phyloP scores from a whole-genome alignment of 768 basidiomycete species.

The Podaxis rugospora region DNA sequence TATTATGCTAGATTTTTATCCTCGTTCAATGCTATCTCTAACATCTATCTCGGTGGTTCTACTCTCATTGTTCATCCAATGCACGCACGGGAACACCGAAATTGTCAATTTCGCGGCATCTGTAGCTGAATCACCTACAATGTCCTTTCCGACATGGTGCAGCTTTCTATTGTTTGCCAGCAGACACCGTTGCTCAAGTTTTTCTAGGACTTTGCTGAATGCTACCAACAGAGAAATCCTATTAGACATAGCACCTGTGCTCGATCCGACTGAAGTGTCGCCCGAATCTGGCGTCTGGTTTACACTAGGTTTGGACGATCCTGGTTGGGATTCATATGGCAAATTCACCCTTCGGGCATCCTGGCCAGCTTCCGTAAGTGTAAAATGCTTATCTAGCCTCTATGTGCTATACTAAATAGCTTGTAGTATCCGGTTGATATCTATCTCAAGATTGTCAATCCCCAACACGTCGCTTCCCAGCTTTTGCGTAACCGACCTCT shows the following conservation, averaged over 20 bases:
- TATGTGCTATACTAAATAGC: not conserved
- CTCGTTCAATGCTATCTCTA: not conserved
- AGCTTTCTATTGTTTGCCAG: slow-evolving; percentile 11
- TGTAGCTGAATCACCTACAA: slow-evolving; percentile 16
- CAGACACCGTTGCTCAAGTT: not conserved
- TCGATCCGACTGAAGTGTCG: slow-evolving; percentile 15
- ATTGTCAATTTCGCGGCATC: slow-evolving; percentile 52
- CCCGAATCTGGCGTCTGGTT: slow-evolving; percentile 45
- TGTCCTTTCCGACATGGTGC: slow-evolving; percentile 24
- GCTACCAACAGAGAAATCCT: slow-evolving; percentile 27
- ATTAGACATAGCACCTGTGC: slow-evolving; percentile 24
- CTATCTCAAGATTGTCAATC: slow-evolving; percentile 24
- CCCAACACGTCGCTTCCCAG: slow-evolving; percentile 21
- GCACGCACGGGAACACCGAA: slow-evolving; percentile 55
- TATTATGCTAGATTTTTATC: not conserved
- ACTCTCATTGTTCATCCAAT: slow-evolving; percentile 3
- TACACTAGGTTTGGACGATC: slow-evolving; percentile 37
- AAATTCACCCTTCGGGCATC: slow-evolving; percentile 51
- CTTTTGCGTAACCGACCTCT: slow-evolving; percentile 2
- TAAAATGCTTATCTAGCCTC: not conserved
- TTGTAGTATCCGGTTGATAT: slow-evolving; percentile 26
- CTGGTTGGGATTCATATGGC: slow-evolving; percentile 33
- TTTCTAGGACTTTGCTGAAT: slow-evolving; percentile 35
- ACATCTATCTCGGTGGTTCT: not conserved
- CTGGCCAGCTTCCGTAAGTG: slow-evolving; percentile 53